Conservation (phyloP, 805 yeast genomes). For the Schizosaccharomyces octosporus region DNA sequence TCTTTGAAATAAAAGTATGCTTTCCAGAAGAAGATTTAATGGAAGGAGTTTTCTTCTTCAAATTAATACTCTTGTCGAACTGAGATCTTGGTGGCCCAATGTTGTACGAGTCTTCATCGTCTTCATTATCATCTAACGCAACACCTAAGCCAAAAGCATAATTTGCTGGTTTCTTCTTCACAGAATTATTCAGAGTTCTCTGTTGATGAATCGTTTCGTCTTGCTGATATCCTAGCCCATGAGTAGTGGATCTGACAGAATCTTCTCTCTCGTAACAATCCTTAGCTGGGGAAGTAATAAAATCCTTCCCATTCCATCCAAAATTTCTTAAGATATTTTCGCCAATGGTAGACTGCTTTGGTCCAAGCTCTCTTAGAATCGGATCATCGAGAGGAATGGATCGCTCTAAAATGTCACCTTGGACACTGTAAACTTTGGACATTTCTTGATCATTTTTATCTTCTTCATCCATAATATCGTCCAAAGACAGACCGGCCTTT, state of each 20-base stretch:
- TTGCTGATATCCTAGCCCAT: not conserved
- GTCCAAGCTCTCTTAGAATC: not conserved
- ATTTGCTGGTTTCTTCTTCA: not conserved
- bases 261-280: not conserved
- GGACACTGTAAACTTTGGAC: not conserved
- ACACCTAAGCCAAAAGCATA: constrained; percentile 9
- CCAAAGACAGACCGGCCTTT: constrained; percentile 5
- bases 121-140: constrained; percentile 10
- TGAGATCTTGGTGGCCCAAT: constrained; percentile 4
- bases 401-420: constrained; percentile 6
- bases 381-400: constrained; percentile 3
- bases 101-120: constrained; percentile 8
- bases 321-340: constrained; percentile 10
- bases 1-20: constrained; percentile 4
- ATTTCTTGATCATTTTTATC: constrained; percentile 10
- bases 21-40: not conserved
- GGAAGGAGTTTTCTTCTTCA: not conserved
- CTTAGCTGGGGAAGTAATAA: not conserved
- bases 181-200: not conserved
- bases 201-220: not conserved
- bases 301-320: not conserved
- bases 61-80: constrained; percentile 4
- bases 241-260: not conserved
- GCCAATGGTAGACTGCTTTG: not conserved
- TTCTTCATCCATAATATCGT: constrained; percentile 16